Conservation (phyloP, 1,139 yeast species). For the Yamadazyma songkhlaensis region DNA sequence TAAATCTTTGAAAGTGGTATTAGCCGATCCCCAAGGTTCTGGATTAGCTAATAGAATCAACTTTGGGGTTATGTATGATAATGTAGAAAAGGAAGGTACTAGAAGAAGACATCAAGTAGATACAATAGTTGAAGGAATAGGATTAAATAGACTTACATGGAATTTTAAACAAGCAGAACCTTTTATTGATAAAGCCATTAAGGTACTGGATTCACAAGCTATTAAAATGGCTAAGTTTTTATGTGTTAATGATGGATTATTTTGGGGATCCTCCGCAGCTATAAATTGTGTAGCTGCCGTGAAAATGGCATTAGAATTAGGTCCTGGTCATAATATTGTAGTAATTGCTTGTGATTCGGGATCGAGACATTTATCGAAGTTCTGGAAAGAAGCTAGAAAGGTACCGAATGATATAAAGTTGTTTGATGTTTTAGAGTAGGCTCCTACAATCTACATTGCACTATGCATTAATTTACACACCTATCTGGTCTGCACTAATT, state of each 20-base stretch:
- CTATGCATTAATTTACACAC: not conserved
- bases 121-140: slow-evolving; percentile 91
- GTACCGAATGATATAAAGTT: slow-evolving; percentile 25
- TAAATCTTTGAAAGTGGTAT: slow-evolving; percentile 42
- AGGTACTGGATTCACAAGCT: slow-evolving; percentile 80
- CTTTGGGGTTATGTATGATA: slow-evolving; percentile 90
- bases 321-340: slow-evolving; percentile 72
- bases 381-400: slow-evolving; percentile 71
- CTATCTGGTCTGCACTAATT: slow-evolving; percentile 1
- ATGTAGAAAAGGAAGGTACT: slow-evolving; percentile 87
- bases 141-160: slow-evolving; percentile 79
- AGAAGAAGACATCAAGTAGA: slow-evolving; percentile 95
- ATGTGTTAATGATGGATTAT: slow-evolving; percentile 81
- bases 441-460: no score
- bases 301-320: slow-evolving; percentile 52
- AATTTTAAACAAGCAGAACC: slow-evolving; percentile 74
- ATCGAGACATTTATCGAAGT: slow-evolving; percentile 81
- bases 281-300: slow-evolving; percentile 91
- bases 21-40: slow-evolving; percentile 96
- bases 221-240: slow-evolving; percentile 82
- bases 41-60: slow-evolving; percentile 85
- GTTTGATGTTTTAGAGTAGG: slow-evolving; percentile 22
- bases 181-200: slow-evolving; percentile 71
- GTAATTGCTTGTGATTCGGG: slow-evolving; percentile 96
- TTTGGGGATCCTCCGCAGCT: slow-evolving; percentile 90